Base-by-base conservation (phyloP, 2,329 filamentous ascomycete species). In the Uncinocarpus reesii region DNA sequence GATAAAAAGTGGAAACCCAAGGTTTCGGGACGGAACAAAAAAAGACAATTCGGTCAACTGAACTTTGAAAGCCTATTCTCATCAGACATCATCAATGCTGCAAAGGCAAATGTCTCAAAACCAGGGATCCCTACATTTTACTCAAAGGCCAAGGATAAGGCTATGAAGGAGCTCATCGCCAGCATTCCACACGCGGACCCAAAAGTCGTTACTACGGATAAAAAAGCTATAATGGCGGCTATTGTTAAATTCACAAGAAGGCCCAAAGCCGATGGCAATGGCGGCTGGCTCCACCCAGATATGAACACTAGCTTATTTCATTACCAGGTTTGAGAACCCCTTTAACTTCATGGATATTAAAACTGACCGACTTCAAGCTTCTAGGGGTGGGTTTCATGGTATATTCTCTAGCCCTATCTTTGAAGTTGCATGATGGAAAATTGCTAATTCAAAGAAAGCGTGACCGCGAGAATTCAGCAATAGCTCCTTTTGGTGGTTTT, bases 331-430 rank as follows among this genome's bases (percentile, higher is more conserved):
- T 15, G 53, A 21, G 7, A 21, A 21, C 1, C 6, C 13, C 8
- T 34, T 11, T 42, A 13, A 20, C 13, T 31, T 24, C 10, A 38
- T 21, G 8, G 10, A 15, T 23, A 24, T 18, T 20, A n/a, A 29
- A 13, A 42, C 47, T 55, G 50, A 48, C 31, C 15, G 8, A 45
- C 21, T 41, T 41, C 40, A 40, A 65, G 63, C 48, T 66, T 8
- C 32, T 61, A 10, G 62, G 59, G 11, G 58, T 57, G 26, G 60
- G 50, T 2, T 66, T 62, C 34, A 65, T 66, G 63, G 63, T 65
- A 53, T 52, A n/a, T 45, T 26, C 4, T 28, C 15, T 20, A 4
- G 29, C 31, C 23, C 7, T 36, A 16, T 38, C 5, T 13, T 35
- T 23, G 6, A 32, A 28, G 24, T 20, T 11, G 0, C n/a, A n/a